Conservation (phyloP, 768 basidiomycete species). For the Russula foetens region DNA sequence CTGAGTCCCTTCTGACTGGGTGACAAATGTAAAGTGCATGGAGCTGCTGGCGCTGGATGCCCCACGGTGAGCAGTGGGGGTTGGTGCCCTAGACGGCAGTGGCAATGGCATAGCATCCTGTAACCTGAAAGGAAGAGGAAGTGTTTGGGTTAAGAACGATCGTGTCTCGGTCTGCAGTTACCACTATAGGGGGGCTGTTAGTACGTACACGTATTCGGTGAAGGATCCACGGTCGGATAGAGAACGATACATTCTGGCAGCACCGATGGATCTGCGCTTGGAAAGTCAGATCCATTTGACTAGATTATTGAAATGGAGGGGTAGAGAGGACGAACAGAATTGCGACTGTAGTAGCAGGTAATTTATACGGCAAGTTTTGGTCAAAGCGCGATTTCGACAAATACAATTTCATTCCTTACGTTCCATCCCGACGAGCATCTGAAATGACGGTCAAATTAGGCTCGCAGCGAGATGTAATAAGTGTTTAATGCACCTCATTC, state of each 20-base stretch:
- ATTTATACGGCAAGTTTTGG: neutral
- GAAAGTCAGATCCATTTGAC: neutral
- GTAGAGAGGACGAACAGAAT: neutral
- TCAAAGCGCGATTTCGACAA: neutral
- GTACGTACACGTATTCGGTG: slow-evolving; percentile 8
- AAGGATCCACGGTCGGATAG: neutral
- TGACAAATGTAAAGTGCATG: too few species aligned
- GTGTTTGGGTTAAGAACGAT: too few species aligned
- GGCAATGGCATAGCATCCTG: too few species aligned
- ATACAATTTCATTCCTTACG: neutral
- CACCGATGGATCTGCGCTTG: neutral
- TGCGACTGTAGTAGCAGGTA: neutral
- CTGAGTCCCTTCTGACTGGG: too few species aligned
- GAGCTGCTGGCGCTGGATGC: too few species aligned
- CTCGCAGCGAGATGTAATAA: neutral
- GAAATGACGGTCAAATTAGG: neutral
- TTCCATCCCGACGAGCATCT: neutral
- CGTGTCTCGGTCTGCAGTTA: too few species aligned
- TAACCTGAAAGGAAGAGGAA: neutral
- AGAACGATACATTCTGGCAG: slow-evolving; percentile 10
- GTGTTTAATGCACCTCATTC: slow-evolving; percentile 2
- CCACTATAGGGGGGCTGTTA: too few species aligned
- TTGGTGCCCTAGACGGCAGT: too few species aligned
- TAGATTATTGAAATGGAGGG: neutral
- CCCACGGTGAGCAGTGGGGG: too few species aligned